Conservation (phyloP, 768 basidiomycete species). For the Auricularia sp. region DNA sequence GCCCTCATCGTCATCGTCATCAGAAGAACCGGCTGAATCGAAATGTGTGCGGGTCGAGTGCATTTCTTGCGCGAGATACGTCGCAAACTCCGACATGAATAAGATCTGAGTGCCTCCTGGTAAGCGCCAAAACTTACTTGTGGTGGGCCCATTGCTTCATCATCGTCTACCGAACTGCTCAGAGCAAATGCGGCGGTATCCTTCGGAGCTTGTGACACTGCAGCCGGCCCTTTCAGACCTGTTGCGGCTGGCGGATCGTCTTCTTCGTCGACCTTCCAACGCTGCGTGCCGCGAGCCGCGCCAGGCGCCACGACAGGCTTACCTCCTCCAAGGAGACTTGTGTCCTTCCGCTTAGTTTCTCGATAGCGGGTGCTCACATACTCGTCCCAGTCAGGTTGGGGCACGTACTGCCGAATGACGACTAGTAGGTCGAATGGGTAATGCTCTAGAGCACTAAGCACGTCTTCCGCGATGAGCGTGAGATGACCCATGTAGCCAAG, state of each 20-base stretch:
- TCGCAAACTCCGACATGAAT: constrained; percentile 49
- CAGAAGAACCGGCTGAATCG: constrained; percentile 35
- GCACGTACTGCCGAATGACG: constrained; percentile 55
- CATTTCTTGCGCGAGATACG: constrained; percentile 69
- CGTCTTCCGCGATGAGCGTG: constrained; percentile 89
- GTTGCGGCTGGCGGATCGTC: constrained; percentile 25
- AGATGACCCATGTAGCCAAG: constrained; percentile 97
- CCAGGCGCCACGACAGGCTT: constrained; percentile 47
- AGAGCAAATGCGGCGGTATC: constrained; percentile 50
- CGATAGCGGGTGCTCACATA: constrained; percentile 79
- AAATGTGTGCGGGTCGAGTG: constrained; percentile 29
- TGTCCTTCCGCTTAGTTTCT: constrained; percentile 79
- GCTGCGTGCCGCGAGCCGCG: constrained; percentile 18
- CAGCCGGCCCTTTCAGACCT: constrained; percentile 36
- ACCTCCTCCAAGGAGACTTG: constrained; percentile 73
- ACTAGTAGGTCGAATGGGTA: constrained; percentile 72
- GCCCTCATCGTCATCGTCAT: constrained; percentile 57
- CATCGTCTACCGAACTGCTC: constrained; percentile 34
- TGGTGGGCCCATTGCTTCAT: constrained; percentile 36
- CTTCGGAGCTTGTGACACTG: constrained; percentile 36
- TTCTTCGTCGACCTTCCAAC: constrained; percentile 68
- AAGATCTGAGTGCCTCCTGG: not conserved
- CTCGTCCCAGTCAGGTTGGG: constrained; percentile 76
- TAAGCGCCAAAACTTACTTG: constrained; percentile 27
- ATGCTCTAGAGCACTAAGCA: constrained; percentile 79